Percentiles rank a stretch among this genome's conserved stretches.
These are phyloP conservation scores for Trichoderma sp. DNA, from an alignment of 2,329 filamentous ascomycete species.

Conservation along the genomic window DNA sequence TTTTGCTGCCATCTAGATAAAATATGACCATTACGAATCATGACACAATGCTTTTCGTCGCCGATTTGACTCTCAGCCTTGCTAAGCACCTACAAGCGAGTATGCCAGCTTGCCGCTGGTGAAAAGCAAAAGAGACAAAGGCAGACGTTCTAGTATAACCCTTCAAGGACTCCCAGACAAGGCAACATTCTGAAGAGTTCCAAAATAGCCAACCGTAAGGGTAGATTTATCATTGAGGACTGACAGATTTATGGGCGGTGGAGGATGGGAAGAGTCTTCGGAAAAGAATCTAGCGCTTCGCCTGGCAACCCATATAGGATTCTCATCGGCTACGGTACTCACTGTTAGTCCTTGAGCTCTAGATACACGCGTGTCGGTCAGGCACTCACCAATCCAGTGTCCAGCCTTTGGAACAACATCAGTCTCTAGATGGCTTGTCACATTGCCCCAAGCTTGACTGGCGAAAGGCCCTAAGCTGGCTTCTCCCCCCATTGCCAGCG, in stretches of 20 bases:
- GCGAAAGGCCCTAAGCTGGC: constrained; percentile 33
- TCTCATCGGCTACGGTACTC: not conserved
- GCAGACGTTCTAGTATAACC: not conserved
- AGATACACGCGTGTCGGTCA: not conserved
- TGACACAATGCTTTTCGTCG: too few species aligned
- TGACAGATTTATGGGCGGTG: not conserved
- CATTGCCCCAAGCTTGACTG: not conserved
- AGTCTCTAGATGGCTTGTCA: not conserved
- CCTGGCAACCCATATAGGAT: constrained; percentile 3
- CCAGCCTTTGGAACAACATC: not conserved
- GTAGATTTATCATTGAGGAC: not conserved
- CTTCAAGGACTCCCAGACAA: not conserved
- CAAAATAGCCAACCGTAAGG: constrained; percentile 9
- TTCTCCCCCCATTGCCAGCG: constrained; percentile 36
- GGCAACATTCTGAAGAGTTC: constrained; percentile 7
- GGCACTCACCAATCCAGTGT: constrained; percentile 7
- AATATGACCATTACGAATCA: too few species aligned
- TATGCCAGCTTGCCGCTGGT: not conserved
- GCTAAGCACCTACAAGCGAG: not conserved
- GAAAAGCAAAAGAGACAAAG: not conserved
- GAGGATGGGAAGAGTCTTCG: not conserved
- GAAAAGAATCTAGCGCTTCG: constrained; percentile 8
- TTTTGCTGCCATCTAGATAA: too few species aligned
- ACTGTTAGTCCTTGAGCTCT: not conserved
- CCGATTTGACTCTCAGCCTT: too few species aligned